Base-by-base conservation (phyloP, 2,329 filamentous ascomycete species). In the Stagonosporopsis rhizophila region DNA sequence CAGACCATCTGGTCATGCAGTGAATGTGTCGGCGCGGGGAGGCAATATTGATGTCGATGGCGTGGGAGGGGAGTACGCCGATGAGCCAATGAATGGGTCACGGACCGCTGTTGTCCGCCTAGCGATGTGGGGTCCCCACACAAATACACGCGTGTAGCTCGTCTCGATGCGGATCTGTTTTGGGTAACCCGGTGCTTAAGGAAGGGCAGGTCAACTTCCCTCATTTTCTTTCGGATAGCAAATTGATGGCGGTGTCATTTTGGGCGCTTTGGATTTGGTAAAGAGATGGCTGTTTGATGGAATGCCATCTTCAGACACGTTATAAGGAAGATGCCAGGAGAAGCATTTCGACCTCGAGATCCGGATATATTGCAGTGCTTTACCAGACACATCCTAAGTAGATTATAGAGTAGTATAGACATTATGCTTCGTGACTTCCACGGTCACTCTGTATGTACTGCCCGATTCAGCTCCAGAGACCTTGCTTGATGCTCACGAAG, bases 401-500 rank as follows among this genome's bases (percentile, higher is more conserved):
- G 8, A 32, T n/a, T 27, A 46, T 28, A 41, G 12, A 32, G 46
- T 11, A 35, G 32, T 32, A 28, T 34, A 38, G 20, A 40, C 23
- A 55, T 47, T 48, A 53, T 20, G 20, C 15, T 41, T 38, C 25
- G 11, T 44, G 20, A 39, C 19, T 6, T 40, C 20, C 15, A 28
- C 32, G 1, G 4, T 12, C 23, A 11, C 11, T 23, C 41, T 35
- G n/a, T 56, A 56, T 51, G 37, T 44, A 50, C 52, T 15, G 14
- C 15, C 2, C 15, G 14, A 9, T 46, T 32, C 40, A 66, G 35
- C 44, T 52, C 32, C 47, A 37, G n/a, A 45, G 44, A 14, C 44
- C 56, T 34, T 66, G 59, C 59, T 54, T 47, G 4, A 50, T 53
- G 9, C 56, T 55, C 3, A 72, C 67, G 15, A 51, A 63, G 11